Conservation (phyloP, 1,284 basidiomycete genomes). For the Farysia itapuensis region DNA sequence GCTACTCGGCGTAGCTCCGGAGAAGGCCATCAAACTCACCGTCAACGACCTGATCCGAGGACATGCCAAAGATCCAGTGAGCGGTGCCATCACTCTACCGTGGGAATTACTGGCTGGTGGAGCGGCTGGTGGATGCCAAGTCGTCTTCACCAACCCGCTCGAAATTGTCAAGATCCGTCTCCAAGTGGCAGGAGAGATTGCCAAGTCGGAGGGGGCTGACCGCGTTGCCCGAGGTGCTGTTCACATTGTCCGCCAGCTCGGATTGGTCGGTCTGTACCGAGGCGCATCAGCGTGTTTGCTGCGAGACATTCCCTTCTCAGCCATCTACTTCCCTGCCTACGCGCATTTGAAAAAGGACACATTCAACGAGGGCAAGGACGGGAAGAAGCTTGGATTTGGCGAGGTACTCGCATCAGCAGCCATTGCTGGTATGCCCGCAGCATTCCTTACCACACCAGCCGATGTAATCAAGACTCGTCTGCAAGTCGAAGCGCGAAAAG, state of each 20-base stretch:
- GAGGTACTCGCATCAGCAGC: constrained; percentile 84
- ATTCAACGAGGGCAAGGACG: constrained; percentile 92
- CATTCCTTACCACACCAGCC: constrained; percentile 62
- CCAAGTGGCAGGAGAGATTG: constrained; percentile 92
- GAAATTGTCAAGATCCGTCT: constrained; percentile 88
- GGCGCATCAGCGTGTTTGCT: constrained; percentile 81
- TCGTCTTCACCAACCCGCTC: constrained; percentile 92
- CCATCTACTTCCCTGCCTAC: constrained; percentile 64
- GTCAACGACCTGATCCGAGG: constrained; percentile 90
- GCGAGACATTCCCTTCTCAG: constrained; percentile 86
- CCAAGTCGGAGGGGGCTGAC: constrained; percentile 71
- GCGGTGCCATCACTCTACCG: constrained; percentile 79
- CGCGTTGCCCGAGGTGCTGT: constrained; percentile 79
- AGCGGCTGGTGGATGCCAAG: constrained; percentile 92
- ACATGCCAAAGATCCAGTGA: constrained; percentile 85
- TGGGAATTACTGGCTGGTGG: constrained; percentile 94
- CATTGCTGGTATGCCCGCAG: constrained; percentile 86
- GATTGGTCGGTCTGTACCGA: constrained; percentile 87
- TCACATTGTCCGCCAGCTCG: constrained; percentile 89
- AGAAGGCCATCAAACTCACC: constrained; percentile 92
- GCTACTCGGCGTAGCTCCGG: constrained; percentile 93
- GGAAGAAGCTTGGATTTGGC: constrained; percentile 85
- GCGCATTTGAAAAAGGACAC: constrained; percentile 77
- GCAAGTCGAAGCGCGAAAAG: constrained; percentile 91
- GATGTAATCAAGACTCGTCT: constrained; percentile 99